These are phyloP conservation scores for Microbotryum scabiosae DNA, from an alignment of 1,284 basidiomycete species.

Conservation along the genomic window DNA sequence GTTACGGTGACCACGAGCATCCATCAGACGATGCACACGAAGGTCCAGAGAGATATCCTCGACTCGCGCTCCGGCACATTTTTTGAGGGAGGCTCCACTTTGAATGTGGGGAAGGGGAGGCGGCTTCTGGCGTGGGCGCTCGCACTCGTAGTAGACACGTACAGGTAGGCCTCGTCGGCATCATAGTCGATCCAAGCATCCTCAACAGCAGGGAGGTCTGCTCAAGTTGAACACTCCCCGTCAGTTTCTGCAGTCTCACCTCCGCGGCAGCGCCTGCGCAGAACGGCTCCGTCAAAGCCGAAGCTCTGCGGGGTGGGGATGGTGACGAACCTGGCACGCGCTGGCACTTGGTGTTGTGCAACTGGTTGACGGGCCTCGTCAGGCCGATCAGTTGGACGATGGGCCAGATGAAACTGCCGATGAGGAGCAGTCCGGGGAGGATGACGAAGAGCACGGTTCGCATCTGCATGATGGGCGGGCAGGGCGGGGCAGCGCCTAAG, in stretches of 20 bases:
- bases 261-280: background rate
- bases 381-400: constrained; percentile 7
- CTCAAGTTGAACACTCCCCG: too few relatives aligned
- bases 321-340: constrained; percentile 11
- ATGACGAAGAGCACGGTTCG: background rate
- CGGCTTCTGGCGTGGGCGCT: too few relatives aligned
- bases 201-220: constrained; percentile 16
- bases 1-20: too few relatives aligned
- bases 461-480: background rate
- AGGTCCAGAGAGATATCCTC: too few relatives aligned
- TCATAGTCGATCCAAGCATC: constrained; percentile 22
- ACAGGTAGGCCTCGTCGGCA: constrained; percentile 14
- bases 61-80: too few relatives aligned
- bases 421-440: background rate
- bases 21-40: too few relatives aligned
- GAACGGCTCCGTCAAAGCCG: background rate
- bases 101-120: background rate
- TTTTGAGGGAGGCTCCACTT: too few relatives aligned
- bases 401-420: background rate
- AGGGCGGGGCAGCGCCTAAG: background rate
- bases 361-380: background rate
- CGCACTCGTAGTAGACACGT: background rate
- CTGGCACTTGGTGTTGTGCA: constrained; percentile 20
- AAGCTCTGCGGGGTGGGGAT: background rate
- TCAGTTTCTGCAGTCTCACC: background rate